Percentiles rank a stretch among this genome's conserved stretches.
These are phyloP conservation scores for Saturnispora serradocipensis DNA, from an alignment of 805 yeast genomes.

Conservation along the genomic window DNA sequence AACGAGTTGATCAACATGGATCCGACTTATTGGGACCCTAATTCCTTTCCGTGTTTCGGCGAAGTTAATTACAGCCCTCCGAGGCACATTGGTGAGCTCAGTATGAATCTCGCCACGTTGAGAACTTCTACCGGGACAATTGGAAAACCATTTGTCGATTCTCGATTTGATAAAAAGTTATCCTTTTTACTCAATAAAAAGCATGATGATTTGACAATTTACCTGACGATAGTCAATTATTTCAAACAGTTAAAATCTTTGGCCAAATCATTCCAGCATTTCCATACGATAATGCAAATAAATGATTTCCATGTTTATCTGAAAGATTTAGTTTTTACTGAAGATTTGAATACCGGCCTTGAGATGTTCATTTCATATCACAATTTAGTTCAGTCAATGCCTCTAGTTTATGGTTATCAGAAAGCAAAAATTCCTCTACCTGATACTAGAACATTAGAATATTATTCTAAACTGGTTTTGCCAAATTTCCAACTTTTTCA, in stretches of 20 bases:
- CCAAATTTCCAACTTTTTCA: constrained; percentile 18
- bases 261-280: constrained; percentile 20
- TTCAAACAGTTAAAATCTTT: constrained; percentile 17
- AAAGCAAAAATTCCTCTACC: constrained; percentile 13
- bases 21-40: constrained; percentile 12
- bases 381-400: constrained; percentile 21
- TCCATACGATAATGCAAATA: constrained; percentile 14
- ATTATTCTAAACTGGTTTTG: constrained; percentile 16
- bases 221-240: constrained; percentile 17
- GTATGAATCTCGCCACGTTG: background rate
- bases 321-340: background rate
- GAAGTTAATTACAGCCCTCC: background rate
- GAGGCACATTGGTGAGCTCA: background rate
- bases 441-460: constrained; percentile 13
- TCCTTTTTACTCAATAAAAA: constrained; percentile 16
- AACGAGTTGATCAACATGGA: background rate
- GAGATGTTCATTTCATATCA: constrained; percentile 19
- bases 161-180: constrained; percentile 14
- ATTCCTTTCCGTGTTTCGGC: constrained; percentile 10
- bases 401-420: constrained; percentile 20
- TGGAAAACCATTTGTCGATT: constrained; percentile 18
- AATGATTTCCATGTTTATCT: constrained; percentile 15
- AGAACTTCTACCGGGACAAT: background rate
- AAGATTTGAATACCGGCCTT: constrained; percentile 11
- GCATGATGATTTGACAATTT: constrained; percentile 26